Base-by-base conservation (phyloP, 139 green algal genomes). In the Pleodorina starrii region DNA sequence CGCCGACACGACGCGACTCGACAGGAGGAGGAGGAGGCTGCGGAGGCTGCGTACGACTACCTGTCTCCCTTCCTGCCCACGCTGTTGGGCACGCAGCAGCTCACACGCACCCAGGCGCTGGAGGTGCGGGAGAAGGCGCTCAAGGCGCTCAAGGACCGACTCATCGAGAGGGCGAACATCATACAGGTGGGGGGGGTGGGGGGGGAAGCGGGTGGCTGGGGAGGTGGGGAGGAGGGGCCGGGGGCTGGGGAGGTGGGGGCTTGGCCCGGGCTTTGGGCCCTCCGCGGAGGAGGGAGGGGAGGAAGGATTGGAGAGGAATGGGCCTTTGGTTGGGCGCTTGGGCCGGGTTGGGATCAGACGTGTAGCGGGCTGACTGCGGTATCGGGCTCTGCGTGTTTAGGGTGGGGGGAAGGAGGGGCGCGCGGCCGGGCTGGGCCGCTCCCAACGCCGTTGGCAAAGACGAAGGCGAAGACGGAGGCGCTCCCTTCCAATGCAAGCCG, bases 131-230 rank as follows among this genome's bases (percentile, higher is more conserved):
- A 98, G 84, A 93, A 93, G 66, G 95, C 92, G 89, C 92, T 98
- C 21, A 94, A 93, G 85, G 95, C 95, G 14, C 94, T 98, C 23
- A 98, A 98, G 93, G 96, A 98, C 84, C 90, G 96, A 12, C 92
- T 98, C 38, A 97, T 98, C 25, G 95, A 97, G 83, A 85, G 96
- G 14, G 96, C 96, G 35, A 97, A 97, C 92, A 98, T 98, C 90
- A 98, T 98, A 68, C 94, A 97, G 90, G 91, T 95, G 60, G 25
- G 40, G 57, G 1, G 51, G 36, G 54, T 36, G 36, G 19, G 54
- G 35, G 51, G 19, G 54, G 78, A 42, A 14, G 48, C 43, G 74
- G 4, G n/a, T n/a, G n/a, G n/a, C n/a, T n/a, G n/a, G 69, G 69
- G 69, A 48, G 69, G 69, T 2, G 35, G 17, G 63, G 63, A 42